phyloP scores from a whole-genome alignment of 208 protist genomes.

The Trypanosoma scelopori region DNA sequence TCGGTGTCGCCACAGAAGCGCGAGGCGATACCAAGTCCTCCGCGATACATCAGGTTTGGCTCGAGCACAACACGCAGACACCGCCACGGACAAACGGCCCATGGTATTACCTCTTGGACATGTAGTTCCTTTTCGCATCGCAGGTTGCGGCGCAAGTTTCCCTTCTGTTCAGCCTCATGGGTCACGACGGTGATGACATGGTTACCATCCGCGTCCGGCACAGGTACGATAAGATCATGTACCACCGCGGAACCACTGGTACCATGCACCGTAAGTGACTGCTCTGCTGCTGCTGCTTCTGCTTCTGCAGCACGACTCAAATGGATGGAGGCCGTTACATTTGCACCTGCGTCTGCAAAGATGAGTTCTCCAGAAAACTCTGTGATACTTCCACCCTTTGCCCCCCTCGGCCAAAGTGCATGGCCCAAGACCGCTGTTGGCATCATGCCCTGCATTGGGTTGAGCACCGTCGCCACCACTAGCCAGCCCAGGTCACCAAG shows the following conservation, averaged over 20 bases:
- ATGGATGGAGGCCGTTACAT: conserved; percentile 6
- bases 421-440: conserved; percentile 3
- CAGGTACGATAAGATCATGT: conserved; percentile 19
- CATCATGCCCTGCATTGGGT: conserved; percentile 2
- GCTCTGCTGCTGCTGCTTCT: neutral
- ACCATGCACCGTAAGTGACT: conserved; percentile 13
- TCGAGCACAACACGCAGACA: conserved; percentile 9
- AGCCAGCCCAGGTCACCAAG: conserved; percentile 36
- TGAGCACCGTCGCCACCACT: conserved; percentile 7
- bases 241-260: conserved; percentile 1
- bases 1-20: conserved; percentile 4
- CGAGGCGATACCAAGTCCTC: neutral
- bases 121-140: conserved; percentile 1
- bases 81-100: neutral
- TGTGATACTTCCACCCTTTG: neutral
- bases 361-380: conserved; percentile 17
- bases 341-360: neutral
- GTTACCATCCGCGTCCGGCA: neutral
- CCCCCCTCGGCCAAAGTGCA: neutral
- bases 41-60: neutral
- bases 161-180: neutral
- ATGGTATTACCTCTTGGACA: neutral
- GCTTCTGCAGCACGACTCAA: neutral
- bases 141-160: neutral
- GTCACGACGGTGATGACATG: neutral